Base-by-base conservation (phyloP, 1,284 basidiomycete species). In the Tilletia horrida region DNA sequence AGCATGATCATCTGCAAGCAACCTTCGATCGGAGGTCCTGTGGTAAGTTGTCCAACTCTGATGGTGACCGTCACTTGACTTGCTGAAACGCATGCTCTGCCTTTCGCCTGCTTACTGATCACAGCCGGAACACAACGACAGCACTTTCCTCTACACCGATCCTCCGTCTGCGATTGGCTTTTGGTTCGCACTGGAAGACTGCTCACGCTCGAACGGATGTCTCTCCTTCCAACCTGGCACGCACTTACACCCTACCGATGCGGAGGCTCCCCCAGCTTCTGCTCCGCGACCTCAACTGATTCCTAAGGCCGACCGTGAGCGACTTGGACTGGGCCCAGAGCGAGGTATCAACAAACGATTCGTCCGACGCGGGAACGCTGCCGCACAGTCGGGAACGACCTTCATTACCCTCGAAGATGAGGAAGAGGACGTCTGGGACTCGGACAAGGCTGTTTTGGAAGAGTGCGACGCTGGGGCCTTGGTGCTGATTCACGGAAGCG, bases 121-220 rank as follows among this genome's bases (percentile, higher is more conserved):
- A 6, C 35, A 59, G 55, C 84, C 84, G 4, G 76, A 77, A 14
- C 86, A 86, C 71, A 85, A 86, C 71, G 86, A 87, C 74, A 84
- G 83, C 25, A 87, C 86, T 0, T 87, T 87, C 70, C 78, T 87
- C 23, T 97, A 95, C 82, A 97, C 93, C 3, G 85, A 91, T 62
- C 94, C 95, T 8, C 92, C 92, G 0, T 89, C 88, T 6, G 94
- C 95, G 0, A 85, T 97, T 4, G 95, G 95, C 0, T 92, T 93
- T 79, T 98, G 95, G 95, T 91, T 97, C 67, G 91, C 94, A 6
- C 84, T 97, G 23, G 94, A 97, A 81, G 87, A 88, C 64, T 79
- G 77, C 57, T 75, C 77, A 13, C 25, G 40, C 13, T 35, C 25
- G 9, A 80, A 80, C 52, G 78, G 78, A 0, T 77, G 75, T 55